phyloP scores from a whole-genome alignment of 495 filamentous ascomycete species.

The Cenococcum geophilum region DNA sequence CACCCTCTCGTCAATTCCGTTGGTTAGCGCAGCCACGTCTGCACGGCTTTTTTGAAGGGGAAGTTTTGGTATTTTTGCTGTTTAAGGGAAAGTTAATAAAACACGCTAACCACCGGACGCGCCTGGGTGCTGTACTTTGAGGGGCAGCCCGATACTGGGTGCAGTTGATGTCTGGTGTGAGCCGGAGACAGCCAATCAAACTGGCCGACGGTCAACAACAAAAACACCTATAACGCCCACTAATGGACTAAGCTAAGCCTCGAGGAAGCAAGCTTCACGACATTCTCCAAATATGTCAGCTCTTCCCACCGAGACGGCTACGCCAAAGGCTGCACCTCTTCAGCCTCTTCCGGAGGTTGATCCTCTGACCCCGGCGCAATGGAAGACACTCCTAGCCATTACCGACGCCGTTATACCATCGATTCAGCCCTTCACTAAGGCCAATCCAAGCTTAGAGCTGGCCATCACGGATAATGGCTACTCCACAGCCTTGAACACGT shows the following conservation, averaged over 20 bases:
- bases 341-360: constrained; percentile 32
- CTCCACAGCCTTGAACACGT: constrained; percentile 25
- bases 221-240: not conserved
- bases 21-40: no score
- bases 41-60: no score
- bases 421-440: constrained; percentile 23
- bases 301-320: constrained; percentile 12
- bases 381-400: constrained; percentile 36
- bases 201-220: no score
- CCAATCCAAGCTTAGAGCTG: constrained; percentile 25
- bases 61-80: no score
- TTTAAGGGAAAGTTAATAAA: no score
- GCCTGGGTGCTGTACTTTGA: no score
- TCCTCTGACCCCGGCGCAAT: constrained; percentile 34
- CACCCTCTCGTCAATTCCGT: no score
- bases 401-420: constrained; percentile 36
- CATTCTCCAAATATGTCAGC: constrained; percentile 9
- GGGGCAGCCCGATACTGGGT: no score
- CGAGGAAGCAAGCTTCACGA: not conserved
- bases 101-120: no score
- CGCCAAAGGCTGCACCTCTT: constrained; percentile 29
- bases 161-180: no score
- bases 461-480: constrained; percentile 29
- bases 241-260: not conserved
- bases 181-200: no score